phyloP scores from a whole-genome alignment of 345 rosid genomes.

The Iberis pinnata region DNA sequence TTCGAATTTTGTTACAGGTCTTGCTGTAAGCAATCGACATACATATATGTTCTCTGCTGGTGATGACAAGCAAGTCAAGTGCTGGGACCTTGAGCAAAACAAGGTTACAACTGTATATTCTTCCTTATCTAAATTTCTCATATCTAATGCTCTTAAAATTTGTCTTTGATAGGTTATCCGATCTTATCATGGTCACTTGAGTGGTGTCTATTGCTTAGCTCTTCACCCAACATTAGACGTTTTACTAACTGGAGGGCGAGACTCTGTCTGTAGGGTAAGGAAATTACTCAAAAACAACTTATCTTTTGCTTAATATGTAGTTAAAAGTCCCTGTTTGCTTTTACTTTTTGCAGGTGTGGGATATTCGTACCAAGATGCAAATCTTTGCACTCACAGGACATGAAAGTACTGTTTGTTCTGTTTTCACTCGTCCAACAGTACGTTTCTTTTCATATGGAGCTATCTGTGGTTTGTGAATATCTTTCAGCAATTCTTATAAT shows the following conservation, averaged over 20 bases:
- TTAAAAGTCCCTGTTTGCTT: conserved; percentile 22
- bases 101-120: conserved; percentile 46
- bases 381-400: conserved; percentile 92
- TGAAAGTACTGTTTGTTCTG: conserved; percentile 94
- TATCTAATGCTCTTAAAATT: conserved; percentile 8
- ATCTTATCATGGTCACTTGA: conserved; percentile 95
- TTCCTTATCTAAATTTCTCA: conserved; percentile 9
- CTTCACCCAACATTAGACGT: conserved; percentile 89
- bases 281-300: too few relatives aligned
- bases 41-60: conserved; percentile 99
- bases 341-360: conserved; percentile 92
- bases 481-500: background rate
- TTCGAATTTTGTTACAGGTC: conserved; percentile 43
- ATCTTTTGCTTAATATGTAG: conserved; percentile 20
- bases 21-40: conserved; percentile 79
- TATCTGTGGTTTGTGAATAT: background rate
- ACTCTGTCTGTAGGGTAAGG: conserved; percentile 95
- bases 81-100: conserved; percentile 99
- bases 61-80: conserved; percentile 98
- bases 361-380: conserved; percentile 93
- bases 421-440: conserved; percentile 87
- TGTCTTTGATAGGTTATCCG: conserved; percentile 58
- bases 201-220: conserved; percentile 98
- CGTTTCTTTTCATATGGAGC: conserved; percentile 13
- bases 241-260: conserved; percentile 94